Evolutionary conservation across 2,329 filamentous ascomycete species (phyloP), one percentile per base, ranked within the genome.

Genomic region (Myriosclerotinia scirpicola): DNA sequence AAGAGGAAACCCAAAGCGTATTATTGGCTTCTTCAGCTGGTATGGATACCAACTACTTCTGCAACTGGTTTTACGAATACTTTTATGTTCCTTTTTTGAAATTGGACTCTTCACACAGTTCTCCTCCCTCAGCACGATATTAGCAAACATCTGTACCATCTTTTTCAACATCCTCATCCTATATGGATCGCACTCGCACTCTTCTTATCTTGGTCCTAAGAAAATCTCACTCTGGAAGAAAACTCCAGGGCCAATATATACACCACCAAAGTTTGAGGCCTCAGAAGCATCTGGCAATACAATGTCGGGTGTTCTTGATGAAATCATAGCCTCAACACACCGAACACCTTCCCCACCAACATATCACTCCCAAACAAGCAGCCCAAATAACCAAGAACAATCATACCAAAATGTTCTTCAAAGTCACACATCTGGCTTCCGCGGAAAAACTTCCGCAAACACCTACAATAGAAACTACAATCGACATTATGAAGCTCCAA

Each of bases 21-120:
- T 91, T 42, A 75, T 82, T 3, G 88, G 88, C 0, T 82, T 91
- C 15, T 79, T 81, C 4, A 82, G 85, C 62, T 90, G 90, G 82
- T 91, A 91, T 74, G 81, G 81, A 1, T 84, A 89, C 68, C 90
- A 93, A 73, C 74, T 82, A 1, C 75, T 89, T 42, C 81, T 87
- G 30, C 58, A 61, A 30, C 74, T 91, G 14, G 74, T 82, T 7
- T 77, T 87, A 14, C 83, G 90, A 48, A 76, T 82, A 53, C 72
- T 83, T 20, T 83, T 86, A 60, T 77, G 71, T 59, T 71, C 68
- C 46, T 63, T 72, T 9, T 72, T 73, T 64, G 69, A 69, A 11
- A 70, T 66, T n/a, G 67, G 67, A 3, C 44, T 70, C 38, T 62
- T 75, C 34, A 66, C 67, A 30, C 56, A 73, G 60, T 62, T 69